Base-by-base conservation (phyloP, 1,139 yeast species). In the Taphrina deformans region DNA sequence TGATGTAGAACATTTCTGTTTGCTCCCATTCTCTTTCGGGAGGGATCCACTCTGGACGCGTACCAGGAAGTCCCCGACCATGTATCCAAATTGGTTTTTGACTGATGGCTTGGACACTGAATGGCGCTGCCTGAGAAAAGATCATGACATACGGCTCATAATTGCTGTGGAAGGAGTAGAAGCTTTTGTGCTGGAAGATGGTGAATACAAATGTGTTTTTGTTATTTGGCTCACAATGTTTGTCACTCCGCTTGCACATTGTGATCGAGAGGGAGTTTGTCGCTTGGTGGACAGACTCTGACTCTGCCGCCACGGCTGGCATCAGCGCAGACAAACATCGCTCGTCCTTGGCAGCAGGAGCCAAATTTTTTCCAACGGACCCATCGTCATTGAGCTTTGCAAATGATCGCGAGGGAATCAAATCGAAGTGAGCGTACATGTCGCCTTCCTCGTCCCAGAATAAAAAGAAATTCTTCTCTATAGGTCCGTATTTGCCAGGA, bases 51-150 rank as follows among this genome's bases (percentile, higher is more conserved):
- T 35, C 40, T 14, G 63, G 56, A 16, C 27, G 45, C 26, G 48
- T 27, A 23, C 63, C 56, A 5, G 58, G 58, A 6, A 23, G 10
- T 3, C 35, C 58, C 10, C 63, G 63, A 14, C 63, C 63, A 40
- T 59, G 26, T 24, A 59, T 59, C 63, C 63, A 59, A n/a, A 59
- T 48, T 18, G 63, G 63, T n/a, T 50, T 59, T 16, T 52, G 44
- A 7, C 46, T 12, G n/a, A 59, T 35, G 40, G 50, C 63, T n/a
- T 48, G 26, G 14, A 50, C 16, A n/a, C 51, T 31, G 24, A 59
- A 59, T 1, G 63, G 63, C 4, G 63, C 38, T 2, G 6, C 40
- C 9, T 40, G 56, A 5, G 29, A 12, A 21, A 59, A 50, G 14
- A 26, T 33, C 50, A 59, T 23, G n/a, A 59, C 56, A 23, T 59